Conservation (phyloP, 176 grass and related monocot genomes). For the Paspalum notatum region DNA sequence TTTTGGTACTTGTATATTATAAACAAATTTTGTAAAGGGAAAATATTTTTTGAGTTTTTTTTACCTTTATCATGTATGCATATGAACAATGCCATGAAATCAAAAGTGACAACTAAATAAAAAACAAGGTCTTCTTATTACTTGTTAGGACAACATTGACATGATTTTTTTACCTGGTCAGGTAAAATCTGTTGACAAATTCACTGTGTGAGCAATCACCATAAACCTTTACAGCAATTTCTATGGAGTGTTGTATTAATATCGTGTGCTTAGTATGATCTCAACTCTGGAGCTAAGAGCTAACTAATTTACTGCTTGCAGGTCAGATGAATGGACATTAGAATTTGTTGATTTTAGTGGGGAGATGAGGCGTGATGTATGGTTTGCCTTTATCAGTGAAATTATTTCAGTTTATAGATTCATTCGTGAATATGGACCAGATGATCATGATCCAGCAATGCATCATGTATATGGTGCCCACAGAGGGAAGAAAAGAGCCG, state of each 20-base stretch:
- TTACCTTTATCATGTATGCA: conserved; percentile 17
- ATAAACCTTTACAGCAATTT: conserved; percentile 25
- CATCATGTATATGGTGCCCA: conserved; percentile 82
- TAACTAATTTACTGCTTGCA: conserved; percentile 51
- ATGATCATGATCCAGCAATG: conserved; percentile 73
- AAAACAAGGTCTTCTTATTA: conserved; percentile 13
- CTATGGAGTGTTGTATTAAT: conserved; percentile 31
- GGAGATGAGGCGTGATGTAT: conserved; percentile 91
- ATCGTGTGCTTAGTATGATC: conserved; percentile 6
- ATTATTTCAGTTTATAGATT: conserved; percentile 87
- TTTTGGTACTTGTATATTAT: conserved; percentile 20
- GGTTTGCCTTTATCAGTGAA: conserved; percentile 87
- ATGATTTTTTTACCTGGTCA: conserved; percentile 9
- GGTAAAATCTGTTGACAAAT: not conserved
- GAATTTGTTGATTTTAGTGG: conserved; percentile 99
- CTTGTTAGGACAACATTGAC: not conserved
- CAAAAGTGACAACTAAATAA: not conserved
- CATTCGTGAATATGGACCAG: conserved; percentile 78
- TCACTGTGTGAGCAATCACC: conserved; percentile 13
- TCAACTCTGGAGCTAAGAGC: conserved; percentile 31
- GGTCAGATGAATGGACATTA: conserved; percentile 82
- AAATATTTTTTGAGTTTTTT: not conserved
- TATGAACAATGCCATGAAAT: conserved; percentile 8
- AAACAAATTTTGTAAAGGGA: not conserved
- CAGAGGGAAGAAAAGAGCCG: conserved; percentile 78